These are phyloP conservation scores for Mycena vitilis DNA, from an alignment of 768 basidiomycete species.

Conservation along the genomic window DNA sequence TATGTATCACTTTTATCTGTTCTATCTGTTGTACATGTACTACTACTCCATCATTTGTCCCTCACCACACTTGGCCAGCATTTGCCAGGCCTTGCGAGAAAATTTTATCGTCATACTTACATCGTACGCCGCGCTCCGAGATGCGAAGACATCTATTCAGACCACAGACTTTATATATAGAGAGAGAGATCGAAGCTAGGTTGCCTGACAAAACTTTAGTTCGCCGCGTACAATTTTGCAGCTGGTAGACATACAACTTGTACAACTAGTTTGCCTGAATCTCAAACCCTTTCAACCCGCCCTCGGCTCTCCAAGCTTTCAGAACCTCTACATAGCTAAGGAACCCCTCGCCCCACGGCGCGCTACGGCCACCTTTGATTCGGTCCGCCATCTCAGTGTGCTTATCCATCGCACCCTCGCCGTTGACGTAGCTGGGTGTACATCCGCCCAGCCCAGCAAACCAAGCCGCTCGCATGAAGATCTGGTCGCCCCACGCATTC, in stretches of 20 bases:
- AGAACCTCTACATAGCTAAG: constrained; percentile 7
- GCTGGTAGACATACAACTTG: no score
- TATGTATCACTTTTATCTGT: constrained; percentile 21
- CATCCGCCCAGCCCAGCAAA: constrained; percentile 25
- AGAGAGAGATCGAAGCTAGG: no score
- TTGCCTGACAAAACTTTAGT: no score
- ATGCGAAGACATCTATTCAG: no score
- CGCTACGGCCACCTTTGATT: constrained; percentile 16
- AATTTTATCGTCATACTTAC: no score
- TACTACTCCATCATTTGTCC: not conserved
- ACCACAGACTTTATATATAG: no score
- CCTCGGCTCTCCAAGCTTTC: constrained; percentile 12
- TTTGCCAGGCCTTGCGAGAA: no score
- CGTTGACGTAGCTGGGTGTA: constrained; percentile 27
- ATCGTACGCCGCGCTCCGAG: no score
- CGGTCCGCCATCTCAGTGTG: not conserved
- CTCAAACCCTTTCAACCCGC: constrained; percentile 12
- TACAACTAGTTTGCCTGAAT: not conserved
- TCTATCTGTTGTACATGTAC: constrained; percentile 27
- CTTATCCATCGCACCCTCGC: constrained; percentile 18
- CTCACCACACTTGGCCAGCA: not conserved
- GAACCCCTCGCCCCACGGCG: constrained; percentile 22
- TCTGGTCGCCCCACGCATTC: constrained; percentile 9
- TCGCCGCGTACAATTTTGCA: no score
- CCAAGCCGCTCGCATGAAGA: constrained; percentile 10